Evolutionary conservation across 768 basidiomycete species (phyloP).

Genomic region (Royoungia palumana): DNA sequence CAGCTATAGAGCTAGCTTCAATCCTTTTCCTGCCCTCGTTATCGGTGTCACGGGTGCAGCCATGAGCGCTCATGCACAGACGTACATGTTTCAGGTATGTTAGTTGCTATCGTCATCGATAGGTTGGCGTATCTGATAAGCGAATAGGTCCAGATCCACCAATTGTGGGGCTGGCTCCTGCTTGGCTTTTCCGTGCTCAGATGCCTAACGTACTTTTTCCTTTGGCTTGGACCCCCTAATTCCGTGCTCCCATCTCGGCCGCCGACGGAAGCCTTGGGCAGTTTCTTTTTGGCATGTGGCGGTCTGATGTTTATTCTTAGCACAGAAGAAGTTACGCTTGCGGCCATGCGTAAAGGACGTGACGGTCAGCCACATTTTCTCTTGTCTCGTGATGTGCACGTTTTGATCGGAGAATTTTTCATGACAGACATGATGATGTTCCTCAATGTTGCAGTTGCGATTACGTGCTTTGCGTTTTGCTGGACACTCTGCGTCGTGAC

Average conservation of each 20-base stretch:
- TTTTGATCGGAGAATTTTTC: constrained; percentile 1
- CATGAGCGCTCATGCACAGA: constrained; percentile 90
- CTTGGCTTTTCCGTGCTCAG: constrained; percentile 74
- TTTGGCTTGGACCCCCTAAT: constrained; percentile 81
- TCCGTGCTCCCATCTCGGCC: constrained; percentile 89
- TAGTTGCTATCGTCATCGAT: neutral
- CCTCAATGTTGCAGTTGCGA: constrained; percentile 77
- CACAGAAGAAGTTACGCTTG: constrained; percentile 83
- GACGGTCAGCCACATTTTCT: constrained; percentile 55
- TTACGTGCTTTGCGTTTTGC: constrained; percentile 82
- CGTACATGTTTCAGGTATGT: constrained; percentile 79
- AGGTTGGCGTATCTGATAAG: constrained; percentile 6
- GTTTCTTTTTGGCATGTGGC: constrained; percentile 84
- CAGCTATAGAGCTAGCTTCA: constrained; percentile 76
- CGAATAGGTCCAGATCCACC: constrained; percentile 77
- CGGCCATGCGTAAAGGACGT: constrained; percentile 86
- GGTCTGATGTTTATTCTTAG: constrained; percentile 89
- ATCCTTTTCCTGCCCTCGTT: constrained; percentile 89
- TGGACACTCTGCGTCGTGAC: constrained; percentile 76
- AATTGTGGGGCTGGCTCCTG: constrained; percentile 87
- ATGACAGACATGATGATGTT: constrained; percentile 83
- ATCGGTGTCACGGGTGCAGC: constrained; percentile 92
- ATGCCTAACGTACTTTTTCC: constrained; percentile 90
- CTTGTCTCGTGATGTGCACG: neutral
- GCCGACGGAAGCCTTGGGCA: constrained; percentile 86